Conservation (phyloP, 73 alveolate species). For the Tetrahymena thermophila region DNA sequence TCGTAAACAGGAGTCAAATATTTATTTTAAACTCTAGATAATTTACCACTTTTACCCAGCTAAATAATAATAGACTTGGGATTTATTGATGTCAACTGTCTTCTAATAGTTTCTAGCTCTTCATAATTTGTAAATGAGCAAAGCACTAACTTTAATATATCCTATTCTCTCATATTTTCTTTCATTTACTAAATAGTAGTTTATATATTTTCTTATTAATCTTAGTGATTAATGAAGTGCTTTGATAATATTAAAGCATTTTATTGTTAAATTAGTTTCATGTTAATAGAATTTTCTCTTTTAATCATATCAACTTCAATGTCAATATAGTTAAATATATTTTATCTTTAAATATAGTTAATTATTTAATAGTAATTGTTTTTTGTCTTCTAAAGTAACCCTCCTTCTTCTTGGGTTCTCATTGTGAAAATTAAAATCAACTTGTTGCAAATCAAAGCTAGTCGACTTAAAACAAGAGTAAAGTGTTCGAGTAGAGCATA, state of each 20-base stretch:
- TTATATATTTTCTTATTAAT: background rate
- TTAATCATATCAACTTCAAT: background rate
- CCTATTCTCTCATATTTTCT: background rate
- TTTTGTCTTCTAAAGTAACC: background rate
- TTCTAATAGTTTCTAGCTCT: background rate
- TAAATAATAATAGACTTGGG: background rate
- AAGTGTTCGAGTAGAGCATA: background rate
- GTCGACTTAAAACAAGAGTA: background rate
- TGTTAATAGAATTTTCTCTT: background rate
- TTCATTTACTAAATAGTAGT: background rate
- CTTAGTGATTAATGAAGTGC: background rate
- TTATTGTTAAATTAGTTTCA: background rate
- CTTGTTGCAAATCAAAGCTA: background rate
- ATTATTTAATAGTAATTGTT: background rate
- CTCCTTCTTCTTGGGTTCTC: background rate
- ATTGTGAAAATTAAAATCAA: background rate
- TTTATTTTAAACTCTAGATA: constrained; percentile 17
- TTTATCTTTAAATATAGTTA: background rate
- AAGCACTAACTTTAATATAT: background rate
- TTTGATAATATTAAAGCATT: background rate
- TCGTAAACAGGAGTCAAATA: constrained; percentile 28
- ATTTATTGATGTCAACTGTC: background rate
- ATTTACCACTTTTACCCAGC: background rate
- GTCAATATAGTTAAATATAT: background rate
- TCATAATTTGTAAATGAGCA: background rate